Conservation (phyloP, 1,284 basidiomycete species). For the Somion occarium region DNA sequence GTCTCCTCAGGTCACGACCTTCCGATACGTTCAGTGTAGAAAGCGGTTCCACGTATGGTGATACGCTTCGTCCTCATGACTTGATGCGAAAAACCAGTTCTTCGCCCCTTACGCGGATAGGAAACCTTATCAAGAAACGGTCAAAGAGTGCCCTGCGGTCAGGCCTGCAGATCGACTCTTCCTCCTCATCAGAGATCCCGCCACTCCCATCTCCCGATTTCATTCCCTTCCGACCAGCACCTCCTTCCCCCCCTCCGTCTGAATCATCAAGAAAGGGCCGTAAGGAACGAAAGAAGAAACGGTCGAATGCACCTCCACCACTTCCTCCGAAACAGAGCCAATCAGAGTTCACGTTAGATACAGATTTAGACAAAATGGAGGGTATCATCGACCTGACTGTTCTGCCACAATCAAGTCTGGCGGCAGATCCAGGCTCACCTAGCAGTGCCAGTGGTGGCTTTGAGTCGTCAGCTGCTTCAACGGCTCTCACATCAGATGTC, state of each 20-base stretch:
- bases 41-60: constrained; percentile 10
- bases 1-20: constrained; percentile 18
- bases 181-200: constrained; percentile 14
- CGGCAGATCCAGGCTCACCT: constrained; percentile 34
- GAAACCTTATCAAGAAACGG: constrained; percentile 25
- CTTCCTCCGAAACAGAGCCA: constrained; percentile 14
- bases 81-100: constrained; percentile 13
- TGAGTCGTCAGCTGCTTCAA: constrained; percentile 22
- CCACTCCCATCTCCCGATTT: constrained; percentile 20
- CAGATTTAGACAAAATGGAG: constrained; percentile 77
- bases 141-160: constrained; percentile 28
- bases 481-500: constrained; percentile 19
- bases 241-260: constrained; percentile 31
- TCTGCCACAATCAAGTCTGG: constrained; percentile 21
- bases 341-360: constrained; percentile 56
- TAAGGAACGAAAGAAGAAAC: constrained; percentile 22
- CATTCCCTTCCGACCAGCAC: constrained; percentile 24
- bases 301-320: constrained; percentile 16
- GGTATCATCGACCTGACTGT: constrained; percentile 67
- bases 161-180: constrained; percentile 14
- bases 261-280: constrained; percentile 22
- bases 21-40: constrained; percentile 21
- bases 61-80: constrained; percentile 16
- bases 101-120: constrained; percentile 12
- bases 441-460: constrained; percentile 36